A percentile compares a stretch with the other conserved stretches of the same genome.
Evolutionary conservation across 106 monocot genomes (phyloP).

Genomic region (Phalaenopsis equestris): DNA sequence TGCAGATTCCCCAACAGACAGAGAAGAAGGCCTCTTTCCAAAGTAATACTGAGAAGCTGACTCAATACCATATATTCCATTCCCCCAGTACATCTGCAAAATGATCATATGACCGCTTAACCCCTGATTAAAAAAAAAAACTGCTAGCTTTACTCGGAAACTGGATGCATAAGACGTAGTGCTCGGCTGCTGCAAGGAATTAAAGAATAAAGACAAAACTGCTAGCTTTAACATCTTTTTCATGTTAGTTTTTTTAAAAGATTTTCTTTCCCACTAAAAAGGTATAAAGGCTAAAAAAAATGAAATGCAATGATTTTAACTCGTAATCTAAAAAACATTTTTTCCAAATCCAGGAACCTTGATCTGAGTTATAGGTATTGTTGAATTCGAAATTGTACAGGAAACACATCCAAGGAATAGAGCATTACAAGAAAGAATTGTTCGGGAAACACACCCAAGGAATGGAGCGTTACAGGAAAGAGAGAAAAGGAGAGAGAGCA

Average conservation of each 20-base stretch:
- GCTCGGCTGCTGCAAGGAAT: background rate
- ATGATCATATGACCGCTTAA: background rate
- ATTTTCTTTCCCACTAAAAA: background rate
- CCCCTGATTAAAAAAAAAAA: background rate
- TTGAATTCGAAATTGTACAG: background rate
- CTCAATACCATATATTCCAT: constrained; percentile 39
- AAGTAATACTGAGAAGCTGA: constrained; percentile 41
- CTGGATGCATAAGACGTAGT: background rate
- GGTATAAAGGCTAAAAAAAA: background rate
- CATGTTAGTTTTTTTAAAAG: background rate
- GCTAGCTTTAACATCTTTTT: background rate
- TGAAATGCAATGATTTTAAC: background rate
- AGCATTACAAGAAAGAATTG: no score
- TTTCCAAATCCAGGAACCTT: background rate
- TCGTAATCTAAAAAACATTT: background rate
- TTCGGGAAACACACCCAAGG: no score
- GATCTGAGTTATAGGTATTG: background rate
- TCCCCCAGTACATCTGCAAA: constrained; percentile 41
- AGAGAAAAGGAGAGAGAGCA: no score
- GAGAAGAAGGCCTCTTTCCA: constrained; percentile 35
- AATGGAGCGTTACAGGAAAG: no score
- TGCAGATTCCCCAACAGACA: constrained; percentile 41
- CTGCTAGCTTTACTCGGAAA: background rate
- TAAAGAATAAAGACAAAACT: background rate
- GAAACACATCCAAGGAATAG: no score